phyloP scores from a whole-genome alignment of 352 stramenopile genomes.

The Detonula confervacea region DNA sequence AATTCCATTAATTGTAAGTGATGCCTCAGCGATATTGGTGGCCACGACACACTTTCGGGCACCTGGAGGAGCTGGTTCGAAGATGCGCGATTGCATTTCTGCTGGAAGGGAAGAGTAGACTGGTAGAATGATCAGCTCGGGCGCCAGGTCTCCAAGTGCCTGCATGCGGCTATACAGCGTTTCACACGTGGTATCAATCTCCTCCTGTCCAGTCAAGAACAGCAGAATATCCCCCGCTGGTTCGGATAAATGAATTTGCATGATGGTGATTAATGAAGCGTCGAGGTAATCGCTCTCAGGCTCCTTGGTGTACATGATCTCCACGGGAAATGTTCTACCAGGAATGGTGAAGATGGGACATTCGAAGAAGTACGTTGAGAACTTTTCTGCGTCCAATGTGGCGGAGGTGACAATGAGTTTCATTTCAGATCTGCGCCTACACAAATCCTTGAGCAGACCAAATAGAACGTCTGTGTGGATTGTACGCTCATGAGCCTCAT shows the following conservation, averaged over 20 bases:
- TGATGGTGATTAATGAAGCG: constrained; percentile 96
- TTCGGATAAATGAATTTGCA: constrained; percentile 99
- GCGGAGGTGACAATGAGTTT: constrained; percentile 93
- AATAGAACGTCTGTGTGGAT: constrained; percentile 89
- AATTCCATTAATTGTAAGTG: constrained; percentile 98
- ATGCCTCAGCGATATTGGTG: constrained; percentile 99
- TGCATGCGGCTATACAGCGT: constrained; percentile 98
- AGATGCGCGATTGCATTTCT: constrained; percentile 99
- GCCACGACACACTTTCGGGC: constrained; percentile 98
- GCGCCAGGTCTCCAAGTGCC: constrained; percentile 93
- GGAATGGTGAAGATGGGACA: constrained; percentile 99
- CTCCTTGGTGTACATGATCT: constrained; percentile 98
- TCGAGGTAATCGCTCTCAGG: constrained; percentile 98
- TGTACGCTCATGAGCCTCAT: constrained; percentile 88
- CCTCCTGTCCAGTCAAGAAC: constrained; percentile 99
- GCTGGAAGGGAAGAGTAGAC: constrained; percentile 97
- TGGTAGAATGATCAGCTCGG: constrained; percentile 97
- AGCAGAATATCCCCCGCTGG: constrained; percentile 98
- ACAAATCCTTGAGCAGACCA: constrained; percentile 86
- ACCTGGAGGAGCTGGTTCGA: constrained; percentile 93
- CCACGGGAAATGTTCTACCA: constrained; percentile 96
- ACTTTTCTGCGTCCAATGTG: constrained; percentile 98
- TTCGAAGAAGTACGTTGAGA: constrained; percentile 96
- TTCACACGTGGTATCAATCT: constrained; percentile 99
- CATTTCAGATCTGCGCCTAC: constrained; percentile 86